A percentile compares a stretch with the other conserved stretches of the same genome.
Evolutionary conservation across 768 basidiomycete species (phyloP).

Genomic region (Kwoniella newhampshirensis): DNA sequence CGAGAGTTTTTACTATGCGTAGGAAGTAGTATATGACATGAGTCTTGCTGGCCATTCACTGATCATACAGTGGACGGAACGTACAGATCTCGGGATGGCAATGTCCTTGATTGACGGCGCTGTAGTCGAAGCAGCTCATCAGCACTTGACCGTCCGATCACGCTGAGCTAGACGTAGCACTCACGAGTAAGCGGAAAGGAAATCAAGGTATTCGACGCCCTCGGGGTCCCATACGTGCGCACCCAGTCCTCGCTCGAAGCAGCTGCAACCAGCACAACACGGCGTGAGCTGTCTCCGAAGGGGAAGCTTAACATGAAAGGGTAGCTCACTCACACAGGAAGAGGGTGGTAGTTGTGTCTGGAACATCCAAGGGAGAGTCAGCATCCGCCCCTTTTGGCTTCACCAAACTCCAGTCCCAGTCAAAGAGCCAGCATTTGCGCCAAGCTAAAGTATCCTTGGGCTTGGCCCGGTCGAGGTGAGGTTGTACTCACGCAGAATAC

Average conservation of each 20-base stretch:
- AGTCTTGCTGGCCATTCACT: no score
- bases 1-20: slow-evolving; percentile 76
- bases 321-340: slow-evolving; percentile 63
- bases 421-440: slow-evolving; percentile 34
- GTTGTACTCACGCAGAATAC: slow-evolving; percentile 42
- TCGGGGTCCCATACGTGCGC: slow-evolving; percentile 84
- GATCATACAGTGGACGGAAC: slow-evolving; percentile 13
- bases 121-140: slow-evolving; percentile 44
- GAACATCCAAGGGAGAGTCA: slow-evolving; percentile 43
- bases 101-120: slow-evolving; percentile 82
- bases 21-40: slow-evolving; percentile 89
- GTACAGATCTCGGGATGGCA: slow-evolving; percentile 36
- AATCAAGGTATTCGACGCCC: slow-evolving; percentile 94
- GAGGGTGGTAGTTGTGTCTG: slow-evolving; percentile 82
- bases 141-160: not conserved
- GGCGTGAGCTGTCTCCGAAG: no score
- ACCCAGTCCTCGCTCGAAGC: slow-evolving; percentile 85
- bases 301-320: no score
- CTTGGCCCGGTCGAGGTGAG: not conserved
- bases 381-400: no score
- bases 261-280: slow-evolving; percentile 50
- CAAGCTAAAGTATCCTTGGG: slow-evolving; percentile 30
- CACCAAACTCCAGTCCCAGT: no score
- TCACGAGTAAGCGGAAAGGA: slow-evolving; percentile 96
- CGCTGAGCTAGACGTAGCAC: slow-evolving; percentile 41